A percentile compares a stretch with the other conserved stretches of the same genome.
Evolutionary conservation across 805 yeast genomes (phyloP).

Genomic region (Kuraishia borneana): DNA sequence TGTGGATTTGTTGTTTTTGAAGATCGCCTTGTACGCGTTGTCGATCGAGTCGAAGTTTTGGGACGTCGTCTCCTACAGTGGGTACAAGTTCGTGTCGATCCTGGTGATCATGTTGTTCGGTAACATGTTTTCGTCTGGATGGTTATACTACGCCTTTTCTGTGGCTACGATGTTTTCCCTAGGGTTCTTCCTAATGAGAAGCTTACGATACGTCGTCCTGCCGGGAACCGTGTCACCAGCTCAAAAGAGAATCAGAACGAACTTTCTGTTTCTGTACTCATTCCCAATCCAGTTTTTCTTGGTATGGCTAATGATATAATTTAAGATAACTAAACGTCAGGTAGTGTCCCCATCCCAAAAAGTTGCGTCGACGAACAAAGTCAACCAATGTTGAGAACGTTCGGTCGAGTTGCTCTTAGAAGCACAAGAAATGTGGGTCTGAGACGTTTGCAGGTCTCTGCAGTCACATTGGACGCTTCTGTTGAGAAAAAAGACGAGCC

Average conservation of each 20-base stretch:
- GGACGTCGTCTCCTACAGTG: slow-evolving; percentile 83
- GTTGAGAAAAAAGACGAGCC: too few relatives aligned
- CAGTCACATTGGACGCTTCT: too few relatives aligned
- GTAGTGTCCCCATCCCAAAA: too few relatives aligned
- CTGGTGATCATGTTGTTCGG: slow-evolving; percentile 45
- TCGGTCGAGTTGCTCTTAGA: too few relatives aligned
- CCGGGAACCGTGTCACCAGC: slow-evolving; percentile 55
- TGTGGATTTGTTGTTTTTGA: slow-evolving; percentile 65
- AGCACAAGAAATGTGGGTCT: too few relatives aligned
- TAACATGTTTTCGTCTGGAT: slow-evolving; percentile 16
- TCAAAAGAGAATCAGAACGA: slow-evolving; percentile 72
- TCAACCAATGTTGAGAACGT: too few relatives aligned
- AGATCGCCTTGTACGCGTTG: slow-evolving; percentile 73
- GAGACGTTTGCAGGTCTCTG: too few relatives aligned
- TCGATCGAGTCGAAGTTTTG: slow-evolving; percentile 60
- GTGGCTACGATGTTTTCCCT: slow-evolving; percentile 41
- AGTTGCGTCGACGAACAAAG: too few relatives aligned
- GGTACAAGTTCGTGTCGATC: slow-evolving; percentile 87
- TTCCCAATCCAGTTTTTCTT: slow-evolving; percentile 68
- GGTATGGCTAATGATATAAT: slow-evolving; percentile 54
- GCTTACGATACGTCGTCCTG: slow-evolving; percentile 55
- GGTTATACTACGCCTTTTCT: slow-evolving; percentile 25
- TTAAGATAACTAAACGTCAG: too few relatives aligned
- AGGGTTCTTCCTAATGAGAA: slow-evolving; percentile 59
- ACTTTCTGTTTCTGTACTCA: slow-evolving; percentile 76